Evolutionary conservation across 306 rosid genomes (phyloP).

Genomic region (Vigna hirtella): DNA sequence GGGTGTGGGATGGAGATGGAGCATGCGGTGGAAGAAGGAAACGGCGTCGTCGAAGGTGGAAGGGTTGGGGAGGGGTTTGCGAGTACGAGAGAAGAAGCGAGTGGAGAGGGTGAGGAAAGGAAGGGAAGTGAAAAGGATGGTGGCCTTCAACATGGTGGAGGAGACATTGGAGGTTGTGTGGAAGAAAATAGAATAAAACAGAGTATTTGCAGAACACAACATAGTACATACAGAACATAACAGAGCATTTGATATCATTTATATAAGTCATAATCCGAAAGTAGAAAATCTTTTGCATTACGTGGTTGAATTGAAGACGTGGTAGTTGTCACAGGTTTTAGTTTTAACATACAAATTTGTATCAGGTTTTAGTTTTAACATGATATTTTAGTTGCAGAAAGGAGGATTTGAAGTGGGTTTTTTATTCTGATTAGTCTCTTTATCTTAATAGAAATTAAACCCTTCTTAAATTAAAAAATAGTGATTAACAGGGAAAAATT

Average conservation of each 20-base stretch:
- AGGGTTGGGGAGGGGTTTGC: neutral
- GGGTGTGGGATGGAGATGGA: slow-evolving; percentile 33
- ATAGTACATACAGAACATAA: neutral
- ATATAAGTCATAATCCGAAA: neutral
- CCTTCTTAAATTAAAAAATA: too few relatives aligned
- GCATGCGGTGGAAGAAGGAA: slow-evolving; percentile 42
- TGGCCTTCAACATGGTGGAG: slow-evolving; percentile 27
- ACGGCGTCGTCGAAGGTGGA: slow-evolving; percentile 29
- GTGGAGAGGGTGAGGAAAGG: slow-evolving; percentile 6
- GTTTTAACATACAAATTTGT: too few relatives aligned
- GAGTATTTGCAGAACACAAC: neutral
- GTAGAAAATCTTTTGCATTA: too few relatives aligned
- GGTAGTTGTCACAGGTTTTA: too few relatives aligned
- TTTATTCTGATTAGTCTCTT: too few relatives aligned
- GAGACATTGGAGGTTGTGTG: neutral
- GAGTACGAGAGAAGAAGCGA: slow-evolving; percentile 26
- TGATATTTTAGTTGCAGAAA: too few relatives aligned
- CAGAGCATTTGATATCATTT: neutral
- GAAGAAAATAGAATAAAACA: neutral
- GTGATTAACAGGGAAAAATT: too few relatives aligned
- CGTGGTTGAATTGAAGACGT: too few relatives aligned
- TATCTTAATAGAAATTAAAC: too few relatives aligned
- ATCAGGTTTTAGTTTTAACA: too few relatives aligned
- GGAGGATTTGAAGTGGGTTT: too few relatives aligned
- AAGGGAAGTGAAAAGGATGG: slow-evolving; percentile 10